Percentiles rank a stretch among this genome's conserved stretches.
Evolutionary conservation across 164 flowering plant species (phyloP).

Genomic region (Vitis rotundifolia): DNA sequence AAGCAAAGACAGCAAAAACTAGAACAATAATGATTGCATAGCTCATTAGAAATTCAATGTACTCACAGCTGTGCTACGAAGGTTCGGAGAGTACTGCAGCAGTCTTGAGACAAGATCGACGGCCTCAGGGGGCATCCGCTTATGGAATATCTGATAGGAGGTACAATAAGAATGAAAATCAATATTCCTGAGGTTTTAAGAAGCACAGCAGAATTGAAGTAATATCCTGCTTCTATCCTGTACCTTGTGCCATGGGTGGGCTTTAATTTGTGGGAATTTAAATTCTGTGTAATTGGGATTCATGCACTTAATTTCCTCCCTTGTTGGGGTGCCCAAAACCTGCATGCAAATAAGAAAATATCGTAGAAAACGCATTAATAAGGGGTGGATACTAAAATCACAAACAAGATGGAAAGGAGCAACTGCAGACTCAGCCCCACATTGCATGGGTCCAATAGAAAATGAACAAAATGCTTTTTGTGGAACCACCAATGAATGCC

Average conservation of each 20-base stretch:
- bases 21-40: neutral
- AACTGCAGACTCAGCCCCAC: too few species aligned
- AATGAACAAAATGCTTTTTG: too few species aligned
- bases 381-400: too few species aligned
- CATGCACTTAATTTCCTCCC: constrained; percentile 48
- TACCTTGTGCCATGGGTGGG: constrained; percentile 52
- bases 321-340: constrained; percentile 43
- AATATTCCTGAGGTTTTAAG: too few species aligned
- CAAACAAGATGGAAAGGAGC: too few species aligned
- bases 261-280: constrained; percentile 45
- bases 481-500: too few species aligned
- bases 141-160: constrained; percentile 32
- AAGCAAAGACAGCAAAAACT: neutral
- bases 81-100: constrained; percentile 38
- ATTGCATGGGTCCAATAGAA: too few species aligned
- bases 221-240: too few species aligned
- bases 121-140: constrained; percentile 52
- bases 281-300: constrained; percentile 44
- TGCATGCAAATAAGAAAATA: constrained; percentile 7
- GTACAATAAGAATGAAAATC: too few species aligned
- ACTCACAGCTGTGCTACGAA: constrained; percentile 35
- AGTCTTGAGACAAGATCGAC: constrained; percentile 44
- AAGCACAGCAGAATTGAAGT: too few species aligned
- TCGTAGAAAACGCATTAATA: too few species aligned
- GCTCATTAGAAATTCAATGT: neutral